Base-by-base conservation (phyloP, 202 grass and related monocot genomes). In the Dendrocalamus latiflorus region DNA sequence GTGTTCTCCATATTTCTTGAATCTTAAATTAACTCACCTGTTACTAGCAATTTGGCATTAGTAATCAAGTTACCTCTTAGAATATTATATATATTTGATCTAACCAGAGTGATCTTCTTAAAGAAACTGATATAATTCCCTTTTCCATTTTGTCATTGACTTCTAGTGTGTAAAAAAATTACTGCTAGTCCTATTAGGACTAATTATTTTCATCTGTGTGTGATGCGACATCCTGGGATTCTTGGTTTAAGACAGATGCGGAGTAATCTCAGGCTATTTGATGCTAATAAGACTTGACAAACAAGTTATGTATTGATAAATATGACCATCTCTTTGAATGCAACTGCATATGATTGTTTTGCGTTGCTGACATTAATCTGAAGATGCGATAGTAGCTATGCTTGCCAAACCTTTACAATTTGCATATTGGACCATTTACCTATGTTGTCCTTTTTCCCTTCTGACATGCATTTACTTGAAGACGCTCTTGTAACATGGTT, bases 401-500 rank as follows among this genome's bases (percentile, higher is more conserved):
- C n/a, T 12, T 21, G 17, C 13, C 10, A 17, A 57, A 48, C 14
- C 42, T 60, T 66, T 16, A 61, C 49, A 43, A 65, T 24, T 1
- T 70, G 16, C 24, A 69, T 48, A 17, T 61, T 61, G 28, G 53
- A 60, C 33, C 28, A 63, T 71, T 53, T 63, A 37, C 38, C 15
- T 80, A 11, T 59, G 38, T 53, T 69, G 15, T n/a, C 25, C 1
- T 7, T 60, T 5, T 2, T 17, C 34, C 58, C 9, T 56, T 61
- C n/a, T n/a, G n/a, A n/a, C n/a, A n/a, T n/a, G 25, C 60, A 77
- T 72, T 72, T 71, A 74, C 20, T 78, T 28, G 39, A 71, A 64
- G 49, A 66, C 38, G n/a, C 20, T 61, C 59, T 78, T 76, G 39
- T 85, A 79, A 75, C 78, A 55, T 63, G 51, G 28, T 74, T 62